Evolutionary conservation across 495 filamentous ascomycete species (phyloP), one percentile per base, ranked within the genome.

Genomic region (Neurospora tetraspora): DNA sequence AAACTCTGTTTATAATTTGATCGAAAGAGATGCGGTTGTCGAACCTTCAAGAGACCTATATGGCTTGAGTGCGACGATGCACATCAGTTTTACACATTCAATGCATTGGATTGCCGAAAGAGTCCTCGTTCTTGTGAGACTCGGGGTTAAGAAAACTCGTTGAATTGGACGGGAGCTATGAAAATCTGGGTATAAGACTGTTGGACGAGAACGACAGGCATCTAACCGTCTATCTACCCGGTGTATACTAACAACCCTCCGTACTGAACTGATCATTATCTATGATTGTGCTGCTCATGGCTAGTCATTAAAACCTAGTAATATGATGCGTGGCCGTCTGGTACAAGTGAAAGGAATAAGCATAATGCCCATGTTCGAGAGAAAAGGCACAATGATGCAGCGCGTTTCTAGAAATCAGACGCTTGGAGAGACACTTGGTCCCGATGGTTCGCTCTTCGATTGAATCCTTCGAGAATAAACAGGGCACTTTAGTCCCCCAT

Each of bases 391-490:
- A 27, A 65, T 45, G 42, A 65, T 36, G 6, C 27, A 65, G 53
- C 53, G 14, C 53, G 27, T 9, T 65, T 65, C 27, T 36, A 16
- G 3, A 34, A 4, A 65, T 65, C 53, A 65, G 14, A 31, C 53
- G 14, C 27, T 65, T 65, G 53, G 27, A 65, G 53, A 34, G 27
- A 65, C 53, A 36, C 53, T 65, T 18, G 27, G 27, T 31, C 2
- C 45, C 42, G 11, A 65, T 31, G 81, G 81, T 68, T 82, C 80
- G 72, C 81, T 82, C 73, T 79, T 81, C 34, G 76, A 79, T 70
- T 81, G 76, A 10, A 81, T 74, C 39, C 79, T 71, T 27, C 79
- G 73, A 16, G 80, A 79, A 68, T 80, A 79, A 14, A 72, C 71
- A 14, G 80, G 81, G 11, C 75, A 71, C 59, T 76, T 78, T n/a